Evolutionary conservation across 2,329 filamentous ascomycete genomes (phyloP).

Genomic region (Penicillium sp.): DNA sequence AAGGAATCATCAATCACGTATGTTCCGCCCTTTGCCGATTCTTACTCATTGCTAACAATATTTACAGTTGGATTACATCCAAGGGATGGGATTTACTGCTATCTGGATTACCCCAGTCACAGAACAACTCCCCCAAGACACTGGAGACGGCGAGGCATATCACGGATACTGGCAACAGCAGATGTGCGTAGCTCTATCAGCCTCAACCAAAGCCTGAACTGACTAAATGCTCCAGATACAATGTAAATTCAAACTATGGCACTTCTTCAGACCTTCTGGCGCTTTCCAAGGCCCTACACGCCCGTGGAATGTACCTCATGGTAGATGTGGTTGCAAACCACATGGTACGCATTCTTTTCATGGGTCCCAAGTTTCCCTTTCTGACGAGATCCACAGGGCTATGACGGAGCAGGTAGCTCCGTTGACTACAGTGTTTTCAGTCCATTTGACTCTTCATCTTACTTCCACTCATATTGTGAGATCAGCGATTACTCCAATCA

Average conservation of each 20-base stretch:
- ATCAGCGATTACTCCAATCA: conserved; percentile 57
- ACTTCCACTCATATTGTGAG: conserved; percentile 63
- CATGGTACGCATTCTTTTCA: conserved; percentile 10
- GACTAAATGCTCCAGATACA: conserved; percentile 33
- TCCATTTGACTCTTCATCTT: conserved; percentile 58
- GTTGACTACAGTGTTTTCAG: conserved; percentile 57
- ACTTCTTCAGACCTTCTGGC: conserved; percentile 60
- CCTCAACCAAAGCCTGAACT: background rate
- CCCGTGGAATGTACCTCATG: conserved; percentile 62
- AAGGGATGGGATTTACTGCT: conserved; percentile 51
- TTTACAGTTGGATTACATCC: conserved; percentile 51
- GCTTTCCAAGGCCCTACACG: conserved; percentile 58
- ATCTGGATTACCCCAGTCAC: conserved; percentile 53
- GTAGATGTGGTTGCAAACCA: conserved; percentile 54
- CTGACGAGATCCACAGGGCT: conserved; percentile 38
- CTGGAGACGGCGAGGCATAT: conserved; percentile 46
- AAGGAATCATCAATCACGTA: conserved; percentile 45
- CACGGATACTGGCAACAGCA: conserved; percentile 56
- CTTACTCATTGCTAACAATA: background rate
- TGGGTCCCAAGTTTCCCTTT: background rate
- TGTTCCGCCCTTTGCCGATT: background rate
- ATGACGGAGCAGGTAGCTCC: conserved; percentile 46
- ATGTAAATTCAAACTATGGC: conserved; percentile 61
- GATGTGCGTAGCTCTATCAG: conserved; percentile 31
- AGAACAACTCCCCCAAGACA: conserved; percentile 36